Evolutionary conservation across 176 grass and related monocot species (phyloP), one percentile per base, ranked within the genome.

Genomic region (Pontederia crassipes): DNA sequence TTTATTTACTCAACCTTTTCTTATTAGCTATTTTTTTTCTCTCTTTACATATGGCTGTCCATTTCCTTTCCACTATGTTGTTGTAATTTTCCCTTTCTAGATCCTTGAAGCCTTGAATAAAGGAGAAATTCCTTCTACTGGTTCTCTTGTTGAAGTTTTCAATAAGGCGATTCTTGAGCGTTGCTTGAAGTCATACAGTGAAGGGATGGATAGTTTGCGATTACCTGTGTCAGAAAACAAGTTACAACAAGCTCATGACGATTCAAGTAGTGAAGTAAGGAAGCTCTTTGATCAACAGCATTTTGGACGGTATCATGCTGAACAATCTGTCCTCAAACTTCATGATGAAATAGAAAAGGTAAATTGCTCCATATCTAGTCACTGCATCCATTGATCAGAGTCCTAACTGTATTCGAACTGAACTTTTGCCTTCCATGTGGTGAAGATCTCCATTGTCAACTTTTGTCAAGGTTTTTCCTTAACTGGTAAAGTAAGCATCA

Each of bases 41-140:
- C 15, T 18, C 40, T 63, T 27, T 45, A 54, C 29, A 24, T 35
- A 53, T 71, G 45, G 45, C 14, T 15, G 32, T 40, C 32, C 32
- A 40, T 40, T 40, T 40, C 32, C 6, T 40, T 40, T 17, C 51
- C 48, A 3, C 75, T 46, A 55, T 12, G 64, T 12, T 69, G 17
- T 61, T 71, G 17, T 58, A 17, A 35, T 58, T 4, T 16, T 76
- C 48, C 82, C 61, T 48, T 58, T 71, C 70, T 58, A 97, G 92
- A 97, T 97, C 64, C 75, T 97, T 55, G 87, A 91, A 27, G 87
- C 92, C 58, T 82, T 97, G 52, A 97, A 97, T 56, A 80, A 91
- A 87, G 92, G 92, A 1, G 92, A 97, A 82, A 97, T 97, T 78
- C 92, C 92, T 49, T 82, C 86, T 12, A 91, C 92, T 10, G 87